A percentile compares a stretch with the other conserved stretches of the same genome.
These are phyloP conservation scores for Sphagnum magellanicum DNA, from an alignment of 228 moss, liverwort and hornwort species.

Conservation along the genomic window DNA sequence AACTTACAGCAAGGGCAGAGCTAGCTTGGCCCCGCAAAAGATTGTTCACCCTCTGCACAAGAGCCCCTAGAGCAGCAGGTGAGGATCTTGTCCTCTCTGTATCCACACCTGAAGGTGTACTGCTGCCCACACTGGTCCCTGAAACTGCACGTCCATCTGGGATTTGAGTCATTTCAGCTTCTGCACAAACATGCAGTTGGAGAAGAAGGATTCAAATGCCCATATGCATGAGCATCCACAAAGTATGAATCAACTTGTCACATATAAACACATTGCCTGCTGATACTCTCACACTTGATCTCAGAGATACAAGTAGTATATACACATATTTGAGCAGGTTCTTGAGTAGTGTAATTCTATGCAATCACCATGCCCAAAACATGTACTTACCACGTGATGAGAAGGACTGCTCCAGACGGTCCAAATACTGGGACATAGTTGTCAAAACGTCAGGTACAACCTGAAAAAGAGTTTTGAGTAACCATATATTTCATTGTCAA, in stretches of 20 bases:
- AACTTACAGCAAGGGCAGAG: conserved; percentile 74
- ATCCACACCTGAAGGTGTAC: conserved; percentile 20
- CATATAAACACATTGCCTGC: too few relatives aligned
- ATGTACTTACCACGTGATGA: conserved; percentile 53
- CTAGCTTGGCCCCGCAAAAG: conserved; percentile 71
- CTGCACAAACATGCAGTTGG: conserved; percentile 11
- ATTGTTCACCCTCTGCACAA: conserved; percentile 74
- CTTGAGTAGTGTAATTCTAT: too few relatives aligned
- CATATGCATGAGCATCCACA: too few relatives aligned
- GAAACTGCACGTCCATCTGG: conserved; percentile 15
- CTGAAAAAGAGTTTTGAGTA: conserved; percentile 73
- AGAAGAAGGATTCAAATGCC: neutral
- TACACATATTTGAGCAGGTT: too few relatives aligned
- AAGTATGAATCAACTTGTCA: neutral
- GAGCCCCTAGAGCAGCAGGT: conserved; percentile 79
- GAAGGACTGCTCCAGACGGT: conserved; percentile 96
- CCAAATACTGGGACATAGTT: conserved; percentile 99
- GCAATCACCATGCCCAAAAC: too few relatives aligned
- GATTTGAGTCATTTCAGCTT: conserved; percentile 21
- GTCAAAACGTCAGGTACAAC: conserved; percentile 99
- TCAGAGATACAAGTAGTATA: too few relatives aligned
- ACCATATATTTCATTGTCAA: conserved; percentile 40
- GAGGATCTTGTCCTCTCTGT: conserved; percentile 57
- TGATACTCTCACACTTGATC: too few relatives aligned
- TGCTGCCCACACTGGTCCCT: conserved; percentile 21